Base-by-base conservation (phyloP, 257 asterid genomes). In the Vinca minor region DNA sequence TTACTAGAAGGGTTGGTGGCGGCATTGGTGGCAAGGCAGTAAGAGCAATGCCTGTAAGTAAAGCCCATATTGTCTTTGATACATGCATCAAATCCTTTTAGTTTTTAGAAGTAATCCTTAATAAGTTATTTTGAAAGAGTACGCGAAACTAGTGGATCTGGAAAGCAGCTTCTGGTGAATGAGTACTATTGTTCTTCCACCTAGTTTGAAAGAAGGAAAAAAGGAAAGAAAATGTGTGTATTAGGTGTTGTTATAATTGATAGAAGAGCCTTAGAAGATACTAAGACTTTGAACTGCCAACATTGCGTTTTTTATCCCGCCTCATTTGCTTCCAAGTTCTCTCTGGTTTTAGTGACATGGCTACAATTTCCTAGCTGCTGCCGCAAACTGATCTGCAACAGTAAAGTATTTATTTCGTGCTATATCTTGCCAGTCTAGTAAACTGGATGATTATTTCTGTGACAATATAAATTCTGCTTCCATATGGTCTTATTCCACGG, bases 1-100 rank as follows among this genome's bases (percentile, higher is more conserved):
- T 87, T 63, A 84, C 92, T 5, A 79, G 92, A 79, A 72, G 95
- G 69, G 82, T 83, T 64, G 93, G 93, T 21, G 95, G 95, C 53
- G 95, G 93, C 52, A 84, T 83, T 74, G 95, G 95, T 48, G 93
- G 95, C 72, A 87, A 87, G 81, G 75, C 74, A 44, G 1, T 55
- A 11, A 77, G 50, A 74, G 68, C 90, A 71, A 77, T 79, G 71
- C 78, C 79, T 12, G 93, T 87, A 67, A 79, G 90, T 81, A 66
- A 32, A 63, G 9, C 20, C 29, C 46, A 28, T 54, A 26, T 31
- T 54, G 26, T 4, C 21, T n/a, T 53, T 23, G 20, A 13, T 26
- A 53, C 28, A 31, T 53, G 59, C 20, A 53, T 53, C 36, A 53
- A 1, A 26, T 26, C 14, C 47, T 11, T 42, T 1, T 42, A 42